Conservation (phyloP, 164 flowering plant genomes). For the Stephania cephalantha region DNA sequence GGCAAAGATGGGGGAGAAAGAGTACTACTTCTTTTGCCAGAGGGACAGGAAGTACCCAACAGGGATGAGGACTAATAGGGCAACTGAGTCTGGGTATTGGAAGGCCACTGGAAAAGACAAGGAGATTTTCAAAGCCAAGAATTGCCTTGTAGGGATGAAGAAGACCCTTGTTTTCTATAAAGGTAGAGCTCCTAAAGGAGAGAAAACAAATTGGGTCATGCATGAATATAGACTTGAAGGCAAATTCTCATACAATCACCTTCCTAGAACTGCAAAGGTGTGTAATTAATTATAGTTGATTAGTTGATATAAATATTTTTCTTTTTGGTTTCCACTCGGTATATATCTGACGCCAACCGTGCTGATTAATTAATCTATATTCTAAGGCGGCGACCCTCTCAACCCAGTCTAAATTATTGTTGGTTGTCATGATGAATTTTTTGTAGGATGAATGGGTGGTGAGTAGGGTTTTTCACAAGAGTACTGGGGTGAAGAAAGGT, state of each 20-base stretch:
- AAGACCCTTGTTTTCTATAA: conserved; percentile 31
- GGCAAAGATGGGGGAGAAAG: conserved; percentile 28
- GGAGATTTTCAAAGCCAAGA: conserved; percentile 21
- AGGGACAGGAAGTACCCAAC: conserved; percentile 31
- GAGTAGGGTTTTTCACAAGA: conserved; percentile 53
- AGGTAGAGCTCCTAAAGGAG: conserved; percentile 30
- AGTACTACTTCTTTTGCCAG: conserved; percentile 28
- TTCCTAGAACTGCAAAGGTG: conserved; percentile 26
- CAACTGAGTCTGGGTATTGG: conserved; percentile 31
- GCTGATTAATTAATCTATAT: too few species aligned
- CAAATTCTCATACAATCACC: conserved; percentile 20
- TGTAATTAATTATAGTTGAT: not conserved
- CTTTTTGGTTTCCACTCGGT: not conserved
- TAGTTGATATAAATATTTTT: not conserved
- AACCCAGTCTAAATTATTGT: not conserved
- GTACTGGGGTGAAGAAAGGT: conserved; percentile 30
- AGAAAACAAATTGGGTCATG: conserved; percentile 32
- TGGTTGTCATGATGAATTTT: not conserved
- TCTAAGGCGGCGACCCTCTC: too few species aligned
- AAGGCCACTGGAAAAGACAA: conserved; percentile 31
- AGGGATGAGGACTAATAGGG: conserved; percentile 30
- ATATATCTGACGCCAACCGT: too few species aligned
- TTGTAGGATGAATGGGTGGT: conserved; percentile 70
- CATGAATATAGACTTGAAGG: conserved; percentile 31
- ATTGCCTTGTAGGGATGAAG: conserved; percentile 28